These are phyloP conservation scores for Phoma sp. DNA, from an alignment of 2,329 filamentous ascomycete genomes.

Conservation along the genomic window DNA sequence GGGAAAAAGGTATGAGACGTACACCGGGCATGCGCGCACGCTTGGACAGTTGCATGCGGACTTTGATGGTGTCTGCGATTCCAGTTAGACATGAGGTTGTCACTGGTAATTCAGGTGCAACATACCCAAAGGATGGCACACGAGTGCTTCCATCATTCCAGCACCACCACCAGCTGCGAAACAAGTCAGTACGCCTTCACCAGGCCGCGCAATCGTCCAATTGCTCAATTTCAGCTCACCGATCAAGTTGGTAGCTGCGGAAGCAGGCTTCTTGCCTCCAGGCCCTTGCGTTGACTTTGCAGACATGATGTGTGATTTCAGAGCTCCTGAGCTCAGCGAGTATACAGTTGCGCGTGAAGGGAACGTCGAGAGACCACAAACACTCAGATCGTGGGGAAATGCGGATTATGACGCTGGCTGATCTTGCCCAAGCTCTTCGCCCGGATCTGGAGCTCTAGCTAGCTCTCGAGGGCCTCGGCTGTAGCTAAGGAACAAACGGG, in stretches of 20 bases:
- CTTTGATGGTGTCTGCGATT: conserved; percentile 91
- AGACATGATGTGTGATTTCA: conserved; percentile 56
- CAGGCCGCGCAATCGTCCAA: background rate
- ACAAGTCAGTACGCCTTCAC: conserved; percentile 21
- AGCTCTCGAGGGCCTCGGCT: conserved; percentile 26
- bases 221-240: conserved; percentile 61
- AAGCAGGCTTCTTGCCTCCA: conserved; percentile 76
- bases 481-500: conserved; percentile 27
- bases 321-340: conserved; percentile 5
- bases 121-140: conserved; percentile 89
- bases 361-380: background rate
- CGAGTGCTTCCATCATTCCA: conserved; percentile 99
- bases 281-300: conserved; percentile 64
- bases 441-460: conserved; percentile 26
- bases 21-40: conserved; percentile 82
- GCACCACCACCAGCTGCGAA: conserved; percentile 88
- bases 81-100: conserved; percentile 23
- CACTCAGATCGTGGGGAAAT: conserved; percentile 1
- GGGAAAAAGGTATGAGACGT: conserved; percentile 38
- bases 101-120: conserved; percentile 2
- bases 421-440: conserved; percentile 14
- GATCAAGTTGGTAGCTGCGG: conserved; percentile 88
- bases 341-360: conserved; percentile 1
- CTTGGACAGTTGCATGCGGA: conserved; percentile 96
- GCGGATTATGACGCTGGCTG: conserved; percentile 22